Evolutionary conservation across 352 stramenopile species (phyloP).

Genomic region (Globisporangium radiosum): DNA sequence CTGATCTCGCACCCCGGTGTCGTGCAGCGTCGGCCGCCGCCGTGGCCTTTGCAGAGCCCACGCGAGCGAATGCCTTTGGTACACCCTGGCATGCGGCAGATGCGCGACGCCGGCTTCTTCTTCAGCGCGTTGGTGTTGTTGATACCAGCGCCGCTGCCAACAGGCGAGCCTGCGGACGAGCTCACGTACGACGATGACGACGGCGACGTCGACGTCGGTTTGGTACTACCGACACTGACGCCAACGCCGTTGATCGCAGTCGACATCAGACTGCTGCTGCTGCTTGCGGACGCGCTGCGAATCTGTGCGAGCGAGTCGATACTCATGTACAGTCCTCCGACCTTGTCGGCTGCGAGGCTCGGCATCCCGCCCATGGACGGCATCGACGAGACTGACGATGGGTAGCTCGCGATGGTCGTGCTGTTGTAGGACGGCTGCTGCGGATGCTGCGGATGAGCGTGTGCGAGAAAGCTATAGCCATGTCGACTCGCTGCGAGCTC

Average conservation of each 20-base stretch:
- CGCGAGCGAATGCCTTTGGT: slow-evolving; percentile 79
- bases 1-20: slow-evolving; percentile 77
- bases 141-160: slow-evolving; percentile 25
- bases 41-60: slow-evolving; percentile 81
- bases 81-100: slow-evolving; percentile 70
- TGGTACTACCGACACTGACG: neutral
- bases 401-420: neutral
- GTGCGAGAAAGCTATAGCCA: neutral
- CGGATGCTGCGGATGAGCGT: neutral
- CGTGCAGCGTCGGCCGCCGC: slow-evolving; percentile 71
- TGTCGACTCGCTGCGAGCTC: neutral
- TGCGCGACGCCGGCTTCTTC: slow-evolving; percentile 55
- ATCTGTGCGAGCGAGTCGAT: slow-evolving; percentile 7
- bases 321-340: slow-evolving; percentile 10
- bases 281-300: neutral
- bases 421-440: neutral
- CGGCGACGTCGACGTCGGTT: neutral
- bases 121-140: slow-evolving; percentile 22
- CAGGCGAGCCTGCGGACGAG: slow-evolving; percentile 6
- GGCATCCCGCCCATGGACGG: neutral
- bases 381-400: neutral
- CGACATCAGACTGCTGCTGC: neutral
- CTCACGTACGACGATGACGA: slow-evolving; percentile 6
- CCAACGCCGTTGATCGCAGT: neutral
- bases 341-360: neutral